A percentile compares a stretch with the other conserved stretches of the same genome.
Evolutionary conservation across 148 eudicot genomes (phyloP).

Genomic region (Vaccinium macrocarpon): DNA sequence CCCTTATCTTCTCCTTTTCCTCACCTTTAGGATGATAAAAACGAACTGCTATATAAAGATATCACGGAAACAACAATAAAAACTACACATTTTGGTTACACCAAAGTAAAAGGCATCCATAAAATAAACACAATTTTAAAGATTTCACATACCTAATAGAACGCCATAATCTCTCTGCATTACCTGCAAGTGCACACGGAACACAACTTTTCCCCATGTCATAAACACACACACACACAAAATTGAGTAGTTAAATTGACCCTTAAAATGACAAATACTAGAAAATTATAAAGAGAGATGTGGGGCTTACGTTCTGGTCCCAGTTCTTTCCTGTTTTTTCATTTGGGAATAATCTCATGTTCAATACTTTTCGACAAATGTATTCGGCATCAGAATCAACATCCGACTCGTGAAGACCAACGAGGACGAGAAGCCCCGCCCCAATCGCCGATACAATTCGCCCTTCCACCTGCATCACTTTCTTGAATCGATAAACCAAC

Average conservation of each 20-base stretch:
- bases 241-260: background rate
- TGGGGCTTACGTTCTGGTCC: conserved; percentile 67
- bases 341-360: conserved; percentile 86
- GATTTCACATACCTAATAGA: conserved; percentile 52
- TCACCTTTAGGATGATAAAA: background rate
- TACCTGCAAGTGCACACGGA: conserved; percentile 52
- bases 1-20: background rate
- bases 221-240: background rate
- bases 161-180: conserved; percentile 81
- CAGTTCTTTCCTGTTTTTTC: conserved; percentile 70
- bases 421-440: conserved; percentile 76
- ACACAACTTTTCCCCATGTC: background rate
- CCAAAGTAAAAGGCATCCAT: background rate
- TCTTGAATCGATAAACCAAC: background rate
- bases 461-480: conserved; percentile 75
- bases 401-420: conserved; percentile 79
- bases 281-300: background rate
- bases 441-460: conserved; percentile 75
- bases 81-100: background rate
- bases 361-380: conserved; percentile 89
- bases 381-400: conserved; percentile 72
- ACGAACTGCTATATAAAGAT: background rate
- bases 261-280: background rate
- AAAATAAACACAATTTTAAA: background rate
- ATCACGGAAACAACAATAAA: background rate